phyloP scores from a whole-genome alignment of 306 rosid species.

The Casuarina equisetifolia region DNA sequence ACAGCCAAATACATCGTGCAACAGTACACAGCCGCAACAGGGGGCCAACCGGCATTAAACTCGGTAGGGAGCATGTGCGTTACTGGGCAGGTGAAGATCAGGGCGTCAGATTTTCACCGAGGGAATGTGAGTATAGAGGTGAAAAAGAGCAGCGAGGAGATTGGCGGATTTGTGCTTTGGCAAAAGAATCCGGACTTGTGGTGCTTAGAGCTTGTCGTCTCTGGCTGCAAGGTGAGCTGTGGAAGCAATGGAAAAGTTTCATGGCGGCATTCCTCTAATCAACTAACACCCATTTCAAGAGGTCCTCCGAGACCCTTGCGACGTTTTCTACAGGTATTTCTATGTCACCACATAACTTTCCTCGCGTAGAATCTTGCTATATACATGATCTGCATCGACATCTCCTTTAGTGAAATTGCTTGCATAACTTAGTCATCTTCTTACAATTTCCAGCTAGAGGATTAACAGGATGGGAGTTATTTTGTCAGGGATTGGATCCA shows the following conservation, averaged over 20 bases:
- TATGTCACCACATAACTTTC: background rate
- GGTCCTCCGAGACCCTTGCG: constrained; percentile 93
- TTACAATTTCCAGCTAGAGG: background rate
- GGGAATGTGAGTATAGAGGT: constrained; percentile 43
- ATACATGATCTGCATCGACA: background rate
- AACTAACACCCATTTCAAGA: constrained; percentile 53
- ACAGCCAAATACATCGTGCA: constrained; percentile 93
- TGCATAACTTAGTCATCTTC: no score
- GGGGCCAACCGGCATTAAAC: constrained; percentile 82
- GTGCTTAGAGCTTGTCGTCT: constrained; percentile 68
- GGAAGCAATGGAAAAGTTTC: constrained; percentile 91
- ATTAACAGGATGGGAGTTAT: background rate
- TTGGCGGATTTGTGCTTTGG: constrained; percentile 83
- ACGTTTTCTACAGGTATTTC: constrained; percentile 77
- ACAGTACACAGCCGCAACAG: constrained; percentile 92
- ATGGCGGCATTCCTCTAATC: constrained; percentile 90
- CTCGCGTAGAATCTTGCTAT: no score
- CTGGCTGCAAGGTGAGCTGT: constrained; percentile 77
- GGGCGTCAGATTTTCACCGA: constrained; percentile 77
- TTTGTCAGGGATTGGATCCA: constrained; percentile 77
- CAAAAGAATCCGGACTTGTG: constrained; percentile 92
- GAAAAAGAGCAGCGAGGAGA: constrained; percentile 64
- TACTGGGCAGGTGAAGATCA: constrained; percentile 72
- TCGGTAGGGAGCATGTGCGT: constrained; percentile 80
- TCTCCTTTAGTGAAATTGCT: background rate